A percentile compares a stretch with the other conserved stretches of the same genome.
Conservation (phyloP, 768 basidiomycete genomes). For the Mycena venus region DNA sequence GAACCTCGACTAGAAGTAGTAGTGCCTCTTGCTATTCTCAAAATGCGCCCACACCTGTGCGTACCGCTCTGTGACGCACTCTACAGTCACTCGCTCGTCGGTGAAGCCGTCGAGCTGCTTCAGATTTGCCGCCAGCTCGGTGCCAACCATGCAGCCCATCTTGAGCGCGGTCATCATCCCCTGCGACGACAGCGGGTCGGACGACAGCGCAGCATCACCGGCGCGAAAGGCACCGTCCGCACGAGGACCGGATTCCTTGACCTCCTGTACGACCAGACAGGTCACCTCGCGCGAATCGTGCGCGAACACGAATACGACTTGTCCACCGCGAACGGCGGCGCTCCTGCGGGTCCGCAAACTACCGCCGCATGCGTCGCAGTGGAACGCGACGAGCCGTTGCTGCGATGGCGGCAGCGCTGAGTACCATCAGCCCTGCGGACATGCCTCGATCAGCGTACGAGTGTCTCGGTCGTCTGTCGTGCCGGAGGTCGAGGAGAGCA, state of each 20-base stretch:
- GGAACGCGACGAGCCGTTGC: conserved; percentile 48
- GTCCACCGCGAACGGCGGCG: conserved; percentile 31
- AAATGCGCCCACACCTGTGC: conserved; percentile 13
- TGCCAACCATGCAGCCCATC: conserved; percentile 43
- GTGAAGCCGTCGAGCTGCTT: conserved; percentile 19
- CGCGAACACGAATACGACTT: conserved; percentile 38
- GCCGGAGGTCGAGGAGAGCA: conserved; percentile 36
- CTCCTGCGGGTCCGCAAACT: conserved; percentile 15
- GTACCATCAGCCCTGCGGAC: conserved; percentile 51
- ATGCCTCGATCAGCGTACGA: conserved; percentile 53
- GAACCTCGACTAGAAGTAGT: conserved; percentile 17
- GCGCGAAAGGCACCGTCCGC: conserved; percentile 46
- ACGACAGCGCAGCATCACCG: conserved; percentile 54
- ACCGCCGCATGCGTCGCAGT: conserved; percentile 48
- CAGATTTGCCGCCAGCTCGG: conserved; percentile 28
- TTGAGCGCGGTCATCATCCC: conserved; percentile 54
- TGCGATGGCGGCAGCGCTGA: conserved; percentile 44
- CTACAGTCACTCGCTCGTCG: conserved; percentile 1
- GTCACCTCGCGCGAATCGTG: conserved; percentile 40
- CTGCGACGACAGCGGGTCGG: conserved; percentile 55
- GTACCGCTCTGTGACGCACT: conserved; percentile 20
- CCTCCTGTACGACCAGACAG: conserved; percentile 40
- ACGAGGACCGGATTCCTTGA: conserved; percentile 44
- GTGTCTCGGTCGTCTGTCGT: conserved; percentile 41
- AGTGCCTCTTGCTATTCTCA: conserved; percentile 11